Base-by-base conservation (phyloP, 2,329 filamentous ascomycete species). In the Nakataea oryzae region DNA sequence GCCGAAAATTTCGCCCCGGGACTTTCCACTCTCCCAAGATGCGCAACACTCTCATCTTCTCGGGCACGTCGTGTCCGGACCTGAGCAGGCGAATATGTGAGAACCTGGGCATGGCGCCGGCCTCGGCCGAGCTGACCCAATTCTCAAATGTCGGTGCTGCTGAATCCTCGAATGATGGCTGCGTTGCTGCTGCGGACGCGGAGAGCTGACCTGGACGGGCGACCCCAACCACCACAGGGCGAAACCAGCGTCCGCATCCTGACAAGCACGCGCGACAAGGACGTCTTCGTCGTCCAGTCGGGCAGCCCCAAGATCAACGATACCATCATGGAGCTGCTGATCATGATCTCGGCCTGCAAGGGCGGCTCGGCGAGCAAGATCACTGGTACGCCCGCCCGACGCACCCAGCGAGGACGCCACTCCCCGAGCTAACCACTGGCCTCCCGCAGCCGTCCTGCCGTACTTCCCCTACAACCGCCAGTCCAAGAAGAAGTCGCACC, bases 381-480 rank as follows among this genome's bases (percentile, higher is more conserved):
- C 73, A 97, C 93, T 69, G 93, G 93, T 96, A 81, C 69, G 83
- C 75, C 17, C 41, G 21, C 32, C 26, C 14, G 65, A 14, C 24
- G 26, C 47, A 24, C 6, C 11, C 21, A 27, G 47, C 28, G 8
- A 34, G 24, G 2, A 28, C 11, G 17, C 8, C 21, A 24, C 6
- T 1, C 21, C 3, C 32, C 29, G 29, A 30, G 21, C 64, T 61
- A 41, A 60, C 28, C 4, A 61, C 56, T 24, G 28, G 8, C n/a
- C 6, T 30, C 8, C 54, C 9, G 28, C 71, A 93, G 91, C 91
- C 67, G 90, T 95, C 66, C 84, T 95, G 70, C 91, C 91, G 14
- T 97, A 97, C 77, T 99, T 97, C 72, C 95, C 95, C n/a, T 99
- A 99, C 79, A 97, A 92, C 68, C 91, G 95, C 65, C 95, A 99